Evolutionary conservation across 257 asterid genomes (phyloP).

Genomic region (Lycium barbarum): DNA sequence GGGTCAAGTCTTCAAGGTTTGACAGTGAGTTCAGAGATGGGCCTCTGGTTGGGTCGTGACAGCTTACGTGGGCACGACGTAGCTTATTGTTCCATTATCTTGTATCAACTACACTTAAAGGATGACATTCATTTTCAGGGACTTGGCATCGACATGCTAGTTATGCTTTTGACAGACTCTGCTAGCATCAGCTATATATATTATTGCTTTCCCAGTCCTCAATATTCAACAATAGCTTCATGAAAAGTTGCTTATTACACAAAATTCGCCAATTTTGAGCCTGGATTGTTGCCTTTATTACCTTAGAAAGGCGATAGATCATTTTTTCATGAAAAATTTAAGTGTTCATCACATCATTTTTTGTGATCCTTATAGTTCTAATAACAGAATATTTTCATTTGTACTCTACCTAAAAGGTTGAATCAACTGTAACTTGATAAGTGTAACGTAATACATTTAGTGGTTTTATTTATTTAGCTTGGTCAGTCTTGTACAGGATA

Average conservation of each 20-base stretch:
- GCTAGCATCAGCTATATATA: slow-evolving; percentile 89
- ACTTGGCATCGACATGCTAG: slow-evolving; percentile 92
- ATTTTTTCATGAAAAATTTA: neutral
- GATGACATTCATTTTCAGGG: slow-evolving; percentile 56
- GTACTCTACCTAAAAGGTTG: neutral
- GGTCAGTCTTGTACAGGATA: neutral
- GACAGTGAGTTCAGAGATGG: too few relatives aligned
- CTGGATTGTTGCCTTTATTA: neutral
- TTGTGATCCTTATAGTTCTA: neutral
- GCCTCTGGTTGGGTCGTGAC: too few relatives aligned
- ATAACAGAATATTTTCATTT: neutral
- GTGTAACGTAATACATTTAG: neutral
- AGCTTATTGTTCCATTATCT: too few relatives aligned
- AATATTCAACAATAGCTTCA: slow-evolving; percentile 60
- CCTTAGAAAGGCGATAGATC: neutral
- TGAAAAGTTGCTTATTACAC: neutral
- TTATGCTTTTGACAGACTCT: slow-evolving; percentile 83
- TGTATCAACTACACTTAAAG: too few relatives aligned
- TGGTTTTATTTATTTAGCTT: slow-evolving; percentile 11
- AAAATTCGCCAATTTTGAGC: slow-evolving; percentile 21
- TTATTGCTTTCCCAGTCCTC: slow-evolving; percentile 91
- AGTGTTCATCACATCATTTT: neutral
- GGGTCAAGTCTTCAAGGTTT: too few relatives aligned
- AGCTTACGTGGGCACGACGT: too few relatives aligned
- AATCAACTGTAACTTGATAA: neutral